These are phyloP conservation scores for Fusarium sororula DNA, from an alignment of 2,329 filamentous ascomycete species.

Conservation along the genomic window DNA sequence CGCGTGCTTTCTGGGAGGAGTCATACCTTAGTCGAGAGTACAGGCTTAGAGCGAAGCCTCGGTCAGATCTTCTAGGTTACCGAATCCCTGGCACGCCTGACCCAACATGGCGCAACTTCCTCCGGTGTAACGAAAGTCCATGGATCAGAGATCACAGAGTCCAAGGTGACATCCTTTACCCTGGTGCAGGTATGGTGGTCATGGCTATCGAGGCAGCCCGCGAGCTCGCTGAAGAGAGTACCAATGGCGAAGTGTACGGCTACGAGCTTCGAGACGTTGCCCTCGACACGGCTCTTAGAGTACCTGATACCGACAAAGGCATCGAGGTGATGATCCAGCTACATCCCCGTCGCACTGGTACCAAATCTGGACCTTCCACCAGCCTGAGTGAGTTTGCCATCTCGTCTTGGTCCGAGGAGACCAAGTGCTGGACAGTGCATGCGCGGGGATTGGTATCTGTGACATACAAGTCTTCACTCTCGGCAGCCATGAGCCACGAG, in stretches of 20 bases:
- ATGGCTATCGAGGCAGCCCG: slow-evolving; percentile 16
- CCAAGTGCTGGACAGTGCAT: background rate
- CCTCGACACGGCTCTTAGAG: background rate
- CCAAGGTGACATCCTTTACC: slow-evolving; percentile 51
- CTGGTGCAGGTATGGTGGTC: slow-evolving; percentile 52
- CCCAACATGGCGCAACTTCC: slow-evolving; percentile 50
- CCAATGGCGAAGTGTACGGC: background rate
- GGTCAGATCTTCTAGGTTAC: slow-evolving; percentile 39
- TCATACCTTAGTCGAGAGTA: slow-evolving; percentile 41
- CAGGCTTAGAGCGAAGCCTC: slow-evolving; percentile 37
- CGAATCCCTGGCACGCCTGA: slow-evolving; percentile 49
- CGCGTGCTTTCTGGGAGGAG: slow-evolving; percentile 48
- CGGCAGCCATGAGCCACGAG: background rate
- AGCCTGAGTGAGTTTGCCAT: background rate
- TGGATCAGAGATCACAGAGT: slow-evolving; percentile 59
- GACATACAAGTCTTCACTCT: background rate
- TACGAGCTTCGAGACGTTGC: background rate
- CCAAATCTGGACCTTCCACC: background rate
- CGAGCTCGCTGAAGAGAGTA: background rate
- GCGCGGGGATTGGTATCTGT: background rate
- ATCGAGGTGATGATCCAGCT: background rate
- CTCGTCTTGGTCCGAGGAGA: background rate
- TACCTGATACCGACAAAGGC: background rate
- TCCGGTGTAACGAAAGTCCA: slow-evolving; percentile 42
- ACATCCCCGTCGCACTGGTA: background rate